Evolutionary conservation across 2,329 filamentous ascomycete species (phyloP).

Genomic region (Botrytis porri): DNA sequence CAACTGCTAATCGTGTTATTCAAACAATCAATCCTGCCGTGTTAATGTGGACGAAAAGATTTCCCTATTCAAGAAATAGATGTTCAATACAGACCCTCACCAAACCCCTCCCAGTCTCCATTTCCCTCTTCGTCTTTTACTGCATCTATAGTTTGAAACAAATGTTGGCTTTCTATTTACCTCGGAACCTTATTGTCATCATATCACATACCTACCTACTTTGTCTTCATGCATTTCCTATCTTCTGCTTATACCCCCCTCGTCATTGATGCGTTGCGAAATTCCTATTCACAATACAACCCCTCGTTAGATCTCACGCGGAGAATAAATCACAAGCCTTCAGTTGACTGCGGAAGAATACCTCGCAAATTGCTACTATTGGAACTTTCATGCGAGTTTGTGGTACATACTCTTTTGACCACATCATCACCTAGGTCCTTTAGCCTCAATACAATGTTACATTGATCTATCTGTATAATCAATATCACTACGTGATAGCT

Average conservation of each 20-base stretch:
- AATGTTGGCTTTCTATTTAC: not conserved
- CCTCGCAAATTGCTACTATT: not conserved
- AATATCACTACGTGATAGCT: not conserved
- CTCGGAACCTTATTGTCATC: not conserved
- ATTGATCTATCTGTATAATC: not conserved
- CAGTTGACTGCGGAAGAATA: not conserved
- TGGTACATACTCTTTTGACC: not conserved
- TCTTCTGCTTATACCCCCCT: not conserved
- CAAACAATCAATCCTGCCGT: not conserved
- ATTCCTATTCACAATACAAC: not conserved
- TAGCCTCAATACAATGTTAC: not conserved
- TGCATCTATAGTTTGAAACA: constrained; percentile 7
- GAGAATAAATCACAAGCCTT: not conserved
- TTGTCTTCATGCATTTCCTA: not conserved
- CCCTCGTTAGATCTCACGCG: not conserved
- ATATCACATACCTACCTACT: not conserved
- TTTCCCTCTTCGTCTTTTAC: constrained; percentile 12
- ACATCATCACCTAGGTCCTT: not conserved
- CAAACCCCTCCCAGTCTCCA: not conserved
- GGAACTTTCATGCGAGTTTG: not conserved
- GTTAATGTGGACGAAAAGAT: not conserved
- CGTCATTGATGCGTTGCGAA: not conserved
- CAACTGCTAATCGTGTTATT: not conserved
- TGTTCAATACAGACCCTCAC: constrained; percentile 1
- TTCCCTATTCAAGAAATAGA: not conserved